Percentiles rank a stretch among this genome's conserved stretches.
Evolutionary conservation across 257 asterid genomes (phyloP).

Genomic region (Penstemon newberryi): DNA sequence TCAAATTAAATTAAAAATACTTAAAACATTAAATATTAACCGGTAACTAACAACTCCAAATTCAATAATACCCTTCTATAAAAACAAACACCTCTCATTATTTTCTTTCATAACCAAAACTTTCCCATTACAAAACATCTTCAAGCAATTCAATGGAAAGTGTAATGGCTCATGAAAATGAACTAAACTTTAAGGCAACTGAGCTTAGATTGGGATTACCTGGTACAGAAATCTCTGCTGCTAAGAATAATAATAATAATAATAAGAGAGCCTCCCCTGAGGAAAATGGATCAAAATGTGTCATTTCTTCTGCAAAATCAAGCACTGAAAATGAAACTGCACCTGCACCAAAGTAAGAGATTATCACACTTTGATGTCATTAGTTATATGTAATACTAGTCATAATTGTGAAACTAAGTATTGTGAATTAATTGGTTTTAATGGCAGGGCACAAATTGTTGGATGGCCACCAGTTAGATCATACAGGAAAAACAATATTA

Average conservation of each 20-base stretch:
- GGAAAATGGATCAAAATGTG: slow-evolving; percentile 29
- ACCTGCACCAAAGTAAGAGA: slow-evolving; percentile 64
- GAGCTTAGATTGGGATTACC: slow-evolving; percentile 86
- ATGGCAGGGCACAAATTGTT: slow-evolving; percentile 68
- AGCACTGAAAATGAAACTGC: slow-evolving; percentile 33
- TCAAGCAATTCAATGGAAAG: slow-evolving; percentile 2
- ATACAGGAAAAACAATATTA: slow-evolving; percentile 50
- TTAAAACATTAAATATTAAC: not conserved
- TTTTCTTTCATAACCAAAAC: not conserved
- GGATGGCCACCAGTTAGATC: slow-evolving; percentile 94
- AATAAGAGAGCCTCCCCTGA: slow-evolving; percentile 50
- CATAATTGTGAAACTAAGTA: too few species aligned
- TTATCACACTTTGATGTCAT: too few species aligned
- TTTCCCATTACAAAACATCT: not conserved
- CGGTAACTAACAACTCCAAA: not conserved
- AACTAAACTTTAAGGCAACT: slow-evolving; percentile 69
- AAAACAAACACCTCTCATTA: not conserved
- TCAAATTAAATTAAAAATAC: slow-evolving; percentile 24
- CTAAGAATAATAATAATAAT: slow-evolving; percentile 43
- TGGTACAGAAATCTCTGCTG: slow-evolving; percentile 41
- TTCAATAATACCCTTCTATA: slow-evolving; percentile 16
- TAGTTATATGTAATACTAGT: too few species aligned
- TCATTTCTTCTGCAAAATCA: slow-evolving; percentile 28
- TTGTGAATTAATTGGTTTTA: slow-evolving; percentile 1
- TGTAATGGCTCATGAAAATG: slow-evolving; percentile 33